Conservation (phyloP, 257 asterid species). For the Nicotiana obtusifolia region DNA sequence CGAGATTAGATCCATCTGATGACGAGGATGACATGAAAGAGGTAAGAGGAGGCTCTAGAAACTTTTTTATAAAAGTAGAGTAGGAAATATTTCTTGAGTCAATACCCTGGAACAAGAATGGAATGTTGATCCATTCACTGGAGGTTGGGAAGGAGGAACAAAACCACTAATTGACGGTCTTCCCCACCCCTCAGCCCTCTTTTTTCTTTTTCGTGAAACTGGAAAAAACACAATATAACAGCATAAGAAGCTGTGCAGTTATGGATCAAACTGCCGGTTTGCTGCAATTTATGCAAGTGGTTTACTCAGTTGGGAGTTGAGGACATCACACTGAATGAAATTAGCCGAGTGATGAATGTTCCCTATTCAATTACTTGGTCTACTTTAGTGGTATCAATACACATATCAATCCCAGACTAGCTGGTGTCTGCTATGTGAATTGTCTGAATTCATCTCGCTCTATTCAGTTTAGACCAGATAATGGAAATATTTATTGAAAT, state of each 20-base stretch:
- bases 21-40: slow-evolving; percentile 25
- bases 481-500: slow-evolving; percentile 1
- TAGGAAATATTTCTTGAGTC: neutral
- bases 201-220: neutral
- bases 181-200: neutral
- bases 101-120: neutral
- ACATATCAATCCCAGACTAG: neutral
- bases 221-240: neutral
- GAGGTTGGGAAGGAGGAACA: neutral
- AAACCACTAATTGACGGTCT: neutral
- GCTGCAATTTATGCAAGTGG: neutral
- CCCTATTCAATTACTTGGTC: neutral
- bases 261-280: neutral
- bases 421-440: neutral
- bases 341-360: neutral
- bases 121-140: neutral
- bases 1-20: slow-evolving; percentile 31
- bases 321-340: neutral
- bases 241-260: neutral
- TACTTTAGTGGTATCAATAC: neutral
- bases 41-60: slow-evolving; percentile 19
- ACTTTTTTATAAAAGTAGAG: neutral
- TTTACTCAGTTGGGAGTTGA: slow-evolving; percentile 1
- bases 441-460: neutral
- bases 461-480: neutral